These are phyloP conservation scores for Auriscalpium microsporum DNA, from an alignment of 768 basidiomycete species.

Conservation along the genomic window DNA sequence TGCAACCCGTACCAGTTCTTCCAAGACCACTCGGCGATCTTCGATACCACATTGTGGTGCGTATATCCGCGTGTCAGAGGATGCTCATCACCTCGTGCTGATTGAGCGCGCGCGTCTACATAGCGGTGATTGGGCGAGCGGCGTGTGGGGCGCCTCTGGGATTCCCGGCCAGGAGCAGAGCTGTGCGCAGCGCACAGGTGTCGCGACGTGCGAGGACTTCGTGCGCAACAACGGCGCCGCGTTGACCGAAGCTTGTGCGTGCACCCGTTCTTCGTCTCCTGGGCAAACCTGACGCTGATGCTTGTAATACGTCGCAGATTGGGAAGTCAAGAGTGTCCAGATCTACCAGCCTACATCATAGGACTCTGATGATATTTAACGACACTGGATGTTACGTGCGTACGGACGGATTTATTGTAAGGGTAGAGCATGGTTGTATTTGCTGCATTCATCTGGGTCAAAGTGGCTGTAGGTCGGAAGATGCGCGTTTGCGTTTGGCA, in stretches of 20 bases:
- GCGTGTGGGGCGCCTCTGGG: conserved; percentile 65
- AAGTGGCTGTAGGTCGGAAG: background rate
- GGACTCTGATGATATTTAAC: background rate
- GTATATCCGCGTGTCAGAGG: conserved; percentile 18
- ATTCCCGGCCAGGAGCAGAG: conserved; percentile 81
- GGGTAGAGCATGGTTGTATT: background rate
- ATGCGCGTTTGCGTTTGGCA: background rate
- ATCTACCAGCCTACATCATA: conserved; percentile 43
- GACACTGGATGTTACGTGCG: background rate
- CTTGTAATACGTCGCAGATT: conserved; percentile 38
- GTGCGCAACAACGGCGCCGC: conserved; percentile 64
- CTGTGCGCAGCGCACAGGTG: conserved; percentile 78
- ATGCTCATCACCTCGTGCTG: conserved; percentile 7
- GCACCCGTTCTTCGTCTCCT: background rate
- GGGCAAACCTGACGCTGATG: background rate
- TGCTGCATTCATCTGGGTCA: background rate
- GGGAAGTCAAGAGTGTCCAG: conserved; percentile 73
- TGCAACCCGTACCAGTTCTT: conserved; percentile 81
- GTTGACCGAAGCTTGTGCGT: conserved; percentile 73
- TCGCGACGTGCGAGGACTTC: conserved; percentile 71
- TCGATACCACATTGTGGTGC: conserved; percentile 81
- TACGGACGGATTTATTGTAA: background rate
- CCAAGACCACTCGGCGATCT: conserved; percentile 65
- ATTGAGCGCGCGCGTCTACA: background rate
- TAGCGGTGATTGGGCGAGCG: conserved; percentile 86